Evolutionary conservation across 257 asterid species (phyloP).

Genomic region (Solanum medicagineum): DNA sequence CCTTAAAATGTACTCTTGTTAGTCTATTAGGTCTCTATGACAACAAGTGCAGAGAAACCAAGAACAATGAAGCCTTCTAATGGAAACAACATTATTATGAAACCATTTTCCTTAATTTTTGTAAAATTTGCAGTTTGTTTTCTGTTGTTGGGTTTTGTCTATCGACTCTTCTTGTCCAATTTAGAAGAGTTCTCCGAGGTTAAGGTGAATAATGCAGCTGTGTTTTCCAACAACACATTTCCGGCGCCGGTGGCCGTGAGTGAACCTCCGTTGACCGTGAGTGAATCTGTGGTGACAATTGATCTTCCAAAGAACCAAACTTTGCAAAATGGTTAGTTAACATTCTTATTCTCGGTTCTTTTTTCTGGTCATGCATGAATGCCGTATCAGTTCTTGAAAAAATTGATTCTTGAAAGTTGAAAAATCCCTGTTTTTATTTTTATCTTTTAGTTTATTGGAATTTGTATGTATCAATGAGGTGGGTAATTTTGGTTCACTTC

Average conservation of each 20-base stretch:
- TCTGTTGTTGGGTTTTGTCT: constrained; percentile 43
- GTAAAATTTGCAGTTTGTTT: constrained; percentile 41
- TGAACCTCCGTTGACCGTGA: not conserved
- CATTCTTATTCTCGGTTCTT: not conserved
- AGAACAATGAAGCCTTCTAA: constrained; percentile 34
- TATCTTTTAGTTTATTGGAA: not conserved
- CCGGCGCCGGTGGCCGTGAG: constrained; percentile 1
- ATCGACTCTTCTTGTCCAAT: constrained; percentile 39
- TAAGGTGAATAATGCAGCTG: constrained; percentile 6
- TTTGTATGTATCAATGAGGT: not conserved
- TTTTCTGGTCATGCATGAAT: constrained; percentile 15
- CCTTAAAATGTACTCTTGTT: not conserved
- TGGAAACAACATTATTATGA: constrained; percentile 7
- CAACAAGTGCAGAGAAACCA: not conserved
- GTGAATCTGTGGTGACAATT: constrained; percentile 2
- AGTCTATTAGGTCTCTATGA: not conserved
- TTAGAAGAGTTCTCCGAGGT: constrained; percentile 27
- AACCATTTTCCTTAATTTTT: constrained; percentile 17
- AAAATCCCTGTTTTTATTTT: not conserved
- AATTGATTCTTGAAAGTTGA: not conserved
- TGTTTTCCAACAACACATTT: not conserved
- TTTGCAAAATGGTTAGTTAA: constrained; percentile 22
- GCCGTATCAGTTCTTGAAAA: not conserved
- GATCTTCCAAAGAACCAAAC: not conserved
- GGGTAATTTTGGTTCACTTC: not conserved